These are phyloP conservation scores for Ilex paraguariensis DNA, from an alignment of 305 asterid genomes.

Conservation along the genomic window DNA sequence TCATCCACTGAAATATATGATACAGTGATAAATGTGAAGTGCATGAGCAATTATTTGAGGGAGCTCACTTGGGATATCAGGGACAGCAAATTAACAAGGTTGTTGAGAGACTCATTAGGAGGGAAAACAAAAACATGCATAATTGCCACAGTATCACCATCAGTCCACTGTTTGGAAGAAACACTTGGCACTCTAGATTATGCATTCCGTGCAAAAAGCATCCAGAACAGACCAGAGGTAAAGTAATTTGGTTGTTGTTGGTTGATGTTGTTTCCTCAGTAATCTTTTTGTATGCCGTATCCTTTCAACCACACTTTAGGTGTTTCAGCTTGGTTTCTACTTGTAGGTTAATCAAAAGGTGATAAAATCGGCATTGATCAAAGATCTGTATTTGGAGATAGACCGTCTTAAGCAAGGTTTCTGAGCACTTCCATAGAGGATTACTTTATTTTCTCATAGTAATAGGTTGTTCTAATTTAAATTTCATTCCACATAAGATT, in stretches of 20 bases:
- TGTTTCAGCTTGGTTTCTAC: not conserved
- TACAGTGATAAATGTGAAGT: not conserved
- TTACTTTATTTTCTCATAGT: too few relatives aligned
- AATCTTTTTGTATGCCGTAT: not conserved
- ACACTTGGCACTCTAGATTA: constrained; percentile 97
- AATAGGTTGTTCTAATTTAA: too few relatives aligned
- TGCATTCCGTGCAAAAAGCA: constrained; percentile 97
- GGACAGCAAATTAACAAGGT: constrained; percentile 97
- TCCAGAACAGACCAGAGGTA: constrained; percentile 98
- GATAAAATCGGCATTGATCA: constrained; percentile 97
- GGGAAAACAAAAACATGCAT: constrained; percentile 98
- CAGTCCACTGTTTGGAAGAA: constrained; percentile 85
- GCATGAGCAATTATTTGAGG: not conserved
- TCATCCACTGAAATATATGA: not conserved
- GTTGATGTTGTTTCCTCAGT: constrained; percentile 1
- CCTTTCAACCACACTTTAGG: not conserved
- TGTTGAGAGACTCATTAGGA: constrained; percentile 96
- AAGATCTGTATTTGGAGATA: constrained; percentile 88
- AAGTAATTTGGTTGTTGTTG: not conserved
- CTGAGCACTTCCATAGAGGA: too few relatives aligned
- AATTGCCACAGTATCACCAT: constrained; percentile 94
- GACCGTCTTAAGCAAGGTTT: constrained; percentile 96
- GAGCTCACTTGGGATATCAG: constrained; percentile 36
- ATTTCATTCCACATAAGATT: too few relatives aligned
- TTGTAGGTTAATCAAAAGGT: constrained; percentile 90